Evolutionary conservation across 2,329 filamentous ascomycete species (phyloP), one percentile per base, ranked within the genome.

Genomic region (Sodiomyces alkalinus): DNA sequence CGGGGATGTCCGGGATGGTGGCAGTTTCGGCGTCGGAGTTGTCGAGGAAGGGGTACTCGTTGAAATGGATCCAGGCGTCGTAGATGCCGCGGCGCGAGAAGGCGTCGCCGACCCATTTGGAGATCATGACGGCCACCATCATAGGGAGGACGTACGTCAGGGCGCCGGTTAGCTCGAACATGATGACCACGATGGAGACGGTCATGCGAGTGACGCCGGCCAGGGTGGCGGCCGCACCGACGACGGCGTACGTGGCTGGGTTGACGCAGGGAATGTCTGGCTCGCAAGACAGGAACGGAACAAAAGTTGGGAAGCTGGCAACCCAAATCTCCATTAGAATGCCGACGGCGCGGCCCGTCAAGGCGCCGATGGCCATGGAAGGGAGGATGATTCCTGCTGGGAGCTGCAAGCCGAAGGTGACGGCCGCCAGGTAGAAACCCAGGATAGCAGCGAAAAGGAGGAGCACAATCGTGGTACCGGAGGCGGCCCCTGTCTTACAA

Each of bases 121-220:
- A 81, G 24, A 96, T 67, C 86, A 98, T 92, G 46, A 98, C 90
- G 23, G 86, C 85, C 38, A 98, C 81, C 90, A 98, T 98, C 52
- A 96, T 98, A 30, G 90, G 90, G 6, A 98, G 71, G 27, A 98
- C 87, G 47, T 96, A 96, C 1, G 85, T 92, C 17, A 98, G 66
- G 2, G 90, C 90, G 29, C 90, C 90, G 0, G 90, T 98, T 31
- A 98, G 74, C 58, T 98, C 90, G 46, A 98, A 98, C 80, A 94
- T 94, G 56, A 98, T 98, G 44, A 96, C 90, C 4, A 98, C 87
- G 40, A 98, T 94, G 9, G 86, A 94, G 8, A 94, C 85, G 0
- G 90, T 98, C 75, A 98, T 92, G 40, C 87, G 74, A 12, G 87
- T 96, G 19, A 92, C 83, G 26, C 90, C 90, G 5, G 81, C 82